phyloP scores from a whole-genome alignment of 2,329 filamentous ascomycete genomes.

The Xylaria sp. region DNA sequence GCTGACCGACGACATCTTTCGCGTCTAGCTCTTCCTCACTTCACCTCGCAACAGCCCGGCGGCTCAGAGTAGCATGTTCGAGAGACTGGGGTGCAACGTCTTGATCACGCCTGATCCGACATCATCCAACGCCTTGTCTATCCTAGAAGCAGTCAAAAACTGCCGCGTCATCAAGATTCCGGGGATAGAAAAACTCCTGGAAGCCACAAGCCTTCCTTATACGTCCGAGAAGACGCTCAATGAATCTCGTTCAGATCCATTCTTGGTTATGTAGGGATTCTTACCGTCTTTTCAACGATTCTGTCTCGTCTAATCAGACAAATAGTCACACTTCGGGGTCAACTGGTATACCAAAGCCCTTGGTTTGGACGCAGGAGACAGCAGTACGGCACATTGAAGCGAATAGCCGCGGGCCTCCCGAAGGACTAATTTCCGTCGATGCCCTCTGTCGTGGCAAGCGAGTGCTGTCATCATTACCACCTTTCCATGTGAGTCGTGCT shows the following conservation, averaged over 20 bases:
- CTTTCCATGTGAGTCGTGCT: not conserved
- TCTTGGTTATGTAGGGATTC: not conserved
- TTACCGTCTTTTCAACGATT: not conserved
- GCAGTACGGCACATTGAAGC: not conserved
- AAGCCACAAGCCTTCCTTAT: not conserved
- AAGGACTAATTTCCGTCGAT: not conserved
- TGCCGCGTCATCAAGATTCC: not conserved
- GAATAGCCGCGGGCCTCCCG: not conserved
- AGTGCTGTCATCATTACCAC: not conserved
- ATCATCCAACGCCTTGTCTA: not conserved
- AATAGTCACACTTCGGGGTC: not conserved
- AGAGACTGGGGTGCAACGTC: not conserved
- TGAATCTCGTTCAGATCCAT: not conserved
- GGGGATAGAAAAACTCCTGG: not conserved
- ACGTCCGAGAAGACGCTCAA: not conserved
- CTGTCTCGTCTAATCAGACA: not conserved
- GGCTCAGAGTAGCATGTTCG: not conserved
- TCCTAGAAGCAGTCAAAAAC: not conserved
- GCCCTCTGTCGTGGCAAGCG: not conserved
- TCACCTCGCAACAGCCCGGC: not conserved
- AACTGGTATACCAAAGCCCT: not conserved
- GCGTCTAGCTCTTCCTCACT: not conserved
- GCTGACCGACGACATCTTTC: not conserved
- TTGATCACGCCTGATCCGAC: not conserved
- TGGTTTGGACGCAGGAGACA: not conserved